Evolutionary conservation across 371 early-diverging fungal species (phyloP).

Genomic region (Mortierella sp.): DNA sequence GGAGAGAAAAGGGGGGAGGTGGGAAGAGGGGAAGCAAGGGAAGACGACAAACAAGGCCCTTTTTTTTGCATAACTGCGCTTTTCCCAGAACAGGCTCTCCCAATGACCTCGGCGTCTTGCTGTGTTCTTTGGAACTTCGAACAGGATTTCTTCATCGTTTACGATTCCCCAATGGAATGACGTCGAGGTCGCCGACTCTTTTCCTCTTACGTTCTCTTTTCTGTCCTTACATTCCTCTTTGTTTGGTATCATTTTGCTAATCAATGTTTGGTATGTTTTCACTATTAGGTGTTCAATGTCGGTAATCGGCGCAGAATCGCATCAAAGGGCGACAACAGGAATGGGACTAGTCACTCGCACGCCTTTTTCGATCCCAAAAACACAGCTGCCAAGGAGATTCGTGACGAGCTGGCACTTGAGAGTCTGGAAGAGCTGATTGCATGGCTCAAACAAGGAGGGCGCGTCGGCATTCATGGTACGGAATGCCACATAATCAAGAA

Average conservation of each 20-base stretch:
- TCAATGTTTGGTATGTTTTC: neutral
- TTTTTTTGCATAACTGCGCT: slow-evolving; percentile 7
- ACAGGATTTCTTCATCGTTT: neutral
- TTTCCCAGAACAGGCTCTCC: neutral
- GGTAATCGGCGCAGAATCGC: slow-evolving; percentile 84
- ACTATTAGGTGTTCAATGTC: slow-evolving; percentile 83
- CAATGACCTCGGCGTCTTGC: neutral
- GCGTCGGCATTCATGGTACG: slow-evolving; percentile 84
- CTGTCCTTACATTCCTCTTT: no score
- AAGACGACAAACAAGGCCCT: neutral
- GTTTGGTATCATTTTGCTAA: neutral
- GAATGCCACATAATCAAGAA: no score
- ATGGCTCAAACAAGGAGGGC: slow-evolving; percentile 83
- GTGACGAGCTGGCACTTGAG: slow-evolving; percentile 84
- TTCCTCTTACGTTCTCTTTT: neutral
- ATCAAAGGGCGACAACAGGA: slow-evolving; percentile 55
- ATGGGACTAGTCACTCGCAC: slow-evolving; percentile 63
- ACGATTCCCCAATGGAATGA: neutral
- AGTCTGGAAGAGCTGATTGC: slow-evolving; percentile 84
- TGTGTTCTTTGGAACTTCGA: neutral
- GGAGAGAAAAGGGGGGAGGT: neutral
- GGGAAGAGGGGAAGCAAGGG: neutral
- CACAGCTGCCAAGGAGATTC: slow-evolving; percentile 71
- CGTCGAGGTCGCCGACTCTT: neutral
- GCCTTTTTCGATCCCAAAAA: slow-evolving; percentile 87